Evolutionary conservation across 345 rosid genomes (phyloP).

Genomic region (Syzygium grande): DNA sequence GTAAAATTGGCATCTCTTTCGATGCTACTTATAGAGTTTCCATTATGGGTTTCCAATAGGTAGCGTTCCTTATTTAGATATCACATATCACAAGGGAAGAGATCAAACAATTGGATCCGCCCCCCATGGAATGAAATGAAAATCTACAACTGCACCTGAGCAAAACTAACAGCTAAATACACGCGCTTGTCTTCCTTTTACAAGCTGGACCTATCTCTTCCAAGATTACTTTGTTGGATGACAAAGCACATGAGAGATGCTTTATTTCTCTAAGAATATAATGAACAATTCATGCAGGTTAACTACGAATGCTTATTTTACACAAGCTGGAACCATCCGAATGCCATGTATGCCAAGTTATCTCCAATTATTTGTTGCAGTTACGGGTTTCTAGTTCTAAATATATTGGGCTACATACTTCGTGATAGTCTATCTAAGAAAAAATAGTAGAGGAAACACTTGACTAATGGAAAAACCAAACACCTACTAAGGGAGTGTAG

Average conservation of each 20-base stretch:
- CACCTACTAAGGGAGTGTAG: background rate
- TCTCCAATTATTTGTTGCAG: background rate
- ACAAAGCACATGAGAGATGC: background rate
- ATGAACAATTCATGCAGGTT: background rate
- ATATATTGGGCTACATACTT: background rate
- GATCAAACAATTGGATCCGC: background rate
- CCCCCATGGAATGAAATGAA: background rate
- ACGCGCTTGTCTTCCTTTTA: background rate
- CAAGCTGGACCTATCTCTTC: background rate
- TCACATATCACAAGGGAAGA: background rate
- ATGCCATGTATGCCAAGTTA: background rate
- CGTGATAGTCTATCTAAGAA: background rate
- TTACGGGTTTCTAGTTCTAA: background rate
- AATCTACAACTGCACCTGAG: background rate
- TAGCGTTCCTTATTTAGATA: background rate
- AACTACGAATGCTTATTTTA: background rate
- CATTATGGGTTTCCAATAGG: background rate
- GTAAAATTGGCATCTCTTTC: background rate
- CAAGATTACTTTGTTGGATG: background rate
- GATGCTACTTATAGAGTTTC: background rate
- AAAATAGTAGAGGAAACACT: background rate
- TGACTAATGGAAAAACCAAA: background rate
- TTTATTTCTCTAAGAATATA: background rate
- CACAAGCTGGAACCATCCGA: background rate
- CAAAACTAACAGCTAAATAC: background rate